phyloP scores from a whole-genome alignment of 2,329 filamentous ascomycete genomes.

The Nothomitra cinnamomea region DNA sequence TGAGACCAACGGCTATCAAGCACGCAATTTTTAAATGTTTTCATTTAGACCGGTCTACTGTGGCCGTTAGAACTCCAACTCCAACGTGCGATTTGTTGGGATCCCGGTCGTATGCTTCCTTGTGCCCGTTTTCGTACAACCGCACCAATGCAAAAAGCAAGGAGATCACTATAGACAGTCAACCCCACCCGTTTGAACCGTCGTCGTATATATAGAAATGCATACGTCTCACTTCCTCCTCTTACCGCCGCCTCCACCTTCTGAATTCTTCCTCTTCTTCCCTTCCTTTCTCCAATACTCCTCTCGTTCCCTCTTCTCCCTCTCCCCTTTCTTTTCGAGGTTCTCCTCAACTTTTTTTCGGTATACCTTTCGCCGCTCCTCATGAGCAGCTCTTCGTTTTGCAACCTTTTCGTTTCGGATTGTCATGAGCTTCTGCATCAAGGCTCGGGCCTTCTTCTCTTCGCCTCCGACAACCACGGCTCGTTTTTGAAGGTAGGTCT shows the following conservation, averaged over 20 bases:
- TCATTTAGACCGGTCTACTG: too few relatives aligned
- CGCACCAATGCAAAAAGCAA: too few relatives aligned
- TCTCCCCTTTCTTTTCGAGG: constrained; percentile 64
- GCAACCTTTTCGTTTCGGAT: constrained; percentile 80
- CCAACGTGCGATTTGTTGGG: too few relatives aligned
- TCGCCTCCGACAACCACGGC: constrained; percentile 75
- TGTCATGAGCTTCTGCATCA: constrained; percentile 87
- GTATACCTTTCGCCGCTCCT: constrained; percentile 67
- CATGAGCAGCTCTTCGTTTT: constrained; percentile 71
- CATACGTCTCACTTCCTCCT: constrained; percentile 18
- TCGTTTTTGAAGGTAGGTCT: constrained; percentile 89
- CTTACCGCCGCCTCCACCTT: constrained; percentile 30
- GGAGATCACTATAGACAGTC: too few relatives aligned
- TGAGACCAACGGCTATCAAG: too few relatives aligned
- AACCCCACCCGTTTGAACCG: too few relatives aligned
- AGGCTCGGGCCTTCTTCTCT: constrained; percentile 71
- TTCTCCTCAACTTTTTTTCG: constrained; percentile 67
- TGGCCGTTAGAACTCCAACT: too few relatives aligned
- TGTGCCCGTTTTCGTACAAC: too few relatives aligned
- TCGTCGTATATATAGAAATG: background rate
- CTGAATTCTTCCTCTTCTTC: constrained; percentile 46
- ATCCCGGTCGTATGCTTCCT: too few relatives aligned
- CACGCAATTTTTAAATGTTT: too few relatives aligned
- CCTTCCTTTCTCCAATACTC: constrained; percentile 90
- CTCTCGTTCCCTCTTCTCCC: constrained; percentile 82